Evolutionary conservation across 495 filamentous ascomycete species (phyloP).

Genomic region (Lasiosphaeria hispida): DNA sequence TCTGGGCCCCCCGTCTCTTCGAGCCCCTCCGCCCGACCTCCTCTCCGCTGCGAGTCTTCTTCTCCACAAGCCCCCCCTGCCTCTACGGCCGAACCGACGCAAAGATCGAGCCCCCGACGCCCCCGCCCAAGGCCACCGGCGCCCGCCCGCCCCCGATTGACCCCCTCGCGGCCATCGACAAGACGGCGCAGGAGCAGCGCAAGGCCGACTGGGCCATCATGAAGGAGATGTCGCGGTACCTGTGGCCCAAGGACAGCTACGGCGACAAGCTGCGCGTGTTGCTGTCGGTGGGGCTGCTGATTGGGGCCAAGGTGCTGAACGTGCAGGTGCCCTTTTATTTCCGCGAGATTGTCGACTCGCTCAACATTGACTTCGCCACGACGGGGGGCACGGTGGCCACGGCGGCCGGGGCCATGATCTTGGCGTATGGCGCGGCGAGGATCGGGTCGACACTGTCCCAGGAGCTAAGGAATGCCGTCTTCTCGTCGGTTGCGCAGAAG

Average conservation of each 20-base stretch:
- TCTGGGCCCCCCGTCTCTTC: neutral
- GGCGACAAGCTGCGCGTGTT: slow-evolving; percentile 82
- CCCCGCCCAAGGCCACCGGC: neutral
- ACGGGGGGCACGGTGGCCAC: slow-evolving; percentile 83
- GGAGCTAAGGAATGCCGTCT: slow-evolving; percentile 91
- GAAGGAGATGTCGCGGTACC: slow-evolving; percentile 91
- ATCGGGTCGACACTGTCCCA: slow-evolving; percentile 85
- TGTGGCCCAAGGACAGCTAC: slow-evolving; percentile 93
- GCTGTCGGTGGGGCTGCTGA: slow-evolving; percentile 71
- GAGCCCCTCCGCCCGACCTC: slow-evolving; percentile 7
- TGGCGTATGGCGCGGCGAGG: slow-evolving; percentile 85
- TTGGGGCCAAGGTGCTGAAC: slow-evolving; percentile 93
- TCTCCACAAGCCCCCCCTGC: slow-evolving; percentile 21
- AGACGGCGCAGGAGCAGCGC: slow-evolving; percentile 77
- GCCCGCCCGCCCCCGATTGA: slow-evolving; percentile 17
- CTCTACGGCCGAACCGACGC: slow-evolving; percentile 1
- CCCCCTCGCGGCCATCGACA: slow-evolving; percentile 41
- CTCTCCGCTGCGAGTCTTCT: slow-evolving; percentile 19
- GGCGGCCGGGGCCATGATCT: slow-evolving; percentile 85
- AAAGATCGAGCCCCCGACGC: neutral
- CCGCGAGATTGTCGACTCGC: slow-evolving; percentile 92
- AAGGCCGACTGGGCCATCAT: slow-evolving; percentile 98
- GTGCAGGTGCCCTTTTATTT: slow-evolving; percentile 99
- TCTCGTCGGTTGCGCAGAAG: slow-evolving; percentile 95
- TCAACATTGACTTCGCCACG: slow-evolving; percentile 89